A percentile compares a stretch with the other conserved stretches of the same genome.
These are phyloP conservation scores for Oryza meridionalis DNA, from an alignment of 176 grass and related monocot species.

Conservation along the genomic window DNA sequence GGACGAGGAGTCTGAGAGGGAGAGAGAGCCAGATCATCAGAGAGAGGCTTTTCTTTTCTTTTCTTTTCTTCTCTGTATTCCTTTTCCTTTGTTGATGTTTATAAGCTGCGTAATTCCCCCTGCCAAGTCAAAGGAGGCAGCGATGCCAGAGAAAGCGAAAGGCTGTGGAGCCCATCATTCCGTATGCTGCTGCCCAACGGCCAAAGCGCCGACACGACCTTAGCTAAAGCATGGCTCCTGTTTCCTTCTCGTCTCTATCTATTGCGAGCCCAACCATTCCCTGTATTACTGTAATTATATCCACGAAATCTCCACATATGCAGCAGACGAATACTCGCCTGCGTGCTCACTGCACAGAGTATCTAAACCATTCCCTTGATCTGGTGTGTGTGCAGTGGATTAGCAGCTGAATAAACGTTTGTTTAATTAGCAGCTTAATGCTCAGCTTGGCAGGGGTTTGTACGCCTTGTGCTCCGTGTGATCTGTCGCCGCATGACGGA, in stretches of 20 bases:
- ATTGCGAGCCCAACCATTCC: background rate
- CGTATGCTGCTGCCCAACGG: conserved; percentile 52
- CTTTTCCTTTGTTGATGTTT: conserved; percentile 49
- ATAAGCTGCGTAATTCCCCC: conserved; percentile 48
- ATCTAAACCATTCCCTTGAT: conserved; percentile 10
- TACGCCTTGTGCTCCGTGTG: conserved; percentile 49
- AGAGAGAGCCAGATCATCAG: background rate
- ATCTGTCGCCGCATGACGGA: conserved; percentile 8
- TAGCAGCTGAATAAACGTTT: background rate
- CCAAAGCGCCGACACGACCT: conserved; percentile 54
- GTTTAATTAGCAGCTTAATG: conserved; percentile 10
- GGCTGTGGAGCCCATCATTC: conserved; percentile 68
- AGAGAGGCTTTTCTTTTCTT: conserved; percentile 22
- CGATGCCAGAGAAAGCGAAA: conserved; percentile 87
- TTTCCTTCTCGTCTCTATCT: conserved; percentile 1
- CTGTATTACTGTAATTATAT: background rate
- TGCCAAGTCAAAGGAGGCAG: conserved; percentile 81
- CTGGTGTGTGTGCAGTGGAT: conserved; percentile 8
- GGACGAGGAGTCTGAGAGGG: background rate
- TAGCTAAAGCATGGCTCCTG: conserved; percentile 33
- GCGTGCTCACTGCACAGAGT: conserved; percentile 16
- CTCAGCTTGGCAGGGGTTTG: conserved; percentile 32
- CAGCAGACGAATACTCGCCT: too few relatives aligned
- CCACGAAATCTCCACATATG: background rate
- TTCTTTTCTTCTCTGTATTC: conserved; percentile 28